These are phyloP conservation scores for Lablab purpureus DNA, from an alignment of 306 rosid genomes.

Conservation along the genomic window DNA sequence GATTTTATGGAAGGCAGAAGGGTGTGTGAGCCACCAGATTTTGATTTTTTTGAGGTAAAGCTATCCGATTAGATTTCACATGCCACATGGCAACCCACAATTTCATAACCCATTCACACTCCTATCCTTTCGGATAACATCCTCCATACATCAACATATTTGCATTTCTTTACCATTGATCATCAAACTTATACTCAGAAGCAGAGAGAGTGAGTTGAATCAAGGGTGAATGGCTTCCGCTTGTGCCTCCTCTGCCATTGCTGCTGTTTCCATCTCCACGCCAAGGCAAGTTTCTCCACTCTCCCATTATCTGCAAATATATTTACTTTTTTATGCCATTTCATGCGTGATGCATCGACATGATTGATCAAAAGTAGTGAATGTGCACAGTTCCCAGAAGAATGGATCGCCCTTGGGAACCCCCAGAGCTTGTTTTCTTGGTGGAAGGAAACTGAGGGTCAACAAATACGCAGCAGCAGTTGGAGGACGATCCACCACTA, in stretches of 20 bases:
- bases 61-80: slow-evolving; percentile 32
- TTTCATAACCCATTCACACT: slow-evolving; percentile 5
- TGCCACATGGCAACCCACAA: slow-evolving; percentile 40
- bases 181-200: slow-evolving; percentile 15
- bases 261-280: slow-evolving; percentile 36
- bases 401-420: slow-evolving; percentile 31
- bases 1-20: slow-evolving; percentile 19
- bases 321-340: neutral
- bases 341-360: neutral
- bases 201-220: neutral
- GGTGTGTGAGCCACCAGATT: slow-evolving; percentile 18
- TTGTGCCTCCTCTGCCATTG: slow-evolving; percentile 42
- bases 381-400: slow-evolving; percentile 39
- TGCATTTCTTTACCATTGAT: slow-evolving; percentile 11
- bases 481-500: slow-evolving; percentile 1
- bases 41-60: slow-evolving; percentile 15
- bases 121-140: slow-evolving; percentile 38
- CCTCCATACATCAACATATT: neutral
- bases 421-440: slow-evolving; percentile 24
- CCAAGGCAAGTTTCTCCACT: slow-evolving; percentile 42
- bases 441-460: slow-evolving; percentile 65
- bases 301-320: neutral
- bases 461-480: slow-evolving; percentile 18
- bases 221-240: slow-evolving; percentile 44
- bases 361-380: slow-evolving; percentile 30